phyloP scores from a whole-genome alignment of 257 asterid species.

The Thymus mandschuricus region DNA sequence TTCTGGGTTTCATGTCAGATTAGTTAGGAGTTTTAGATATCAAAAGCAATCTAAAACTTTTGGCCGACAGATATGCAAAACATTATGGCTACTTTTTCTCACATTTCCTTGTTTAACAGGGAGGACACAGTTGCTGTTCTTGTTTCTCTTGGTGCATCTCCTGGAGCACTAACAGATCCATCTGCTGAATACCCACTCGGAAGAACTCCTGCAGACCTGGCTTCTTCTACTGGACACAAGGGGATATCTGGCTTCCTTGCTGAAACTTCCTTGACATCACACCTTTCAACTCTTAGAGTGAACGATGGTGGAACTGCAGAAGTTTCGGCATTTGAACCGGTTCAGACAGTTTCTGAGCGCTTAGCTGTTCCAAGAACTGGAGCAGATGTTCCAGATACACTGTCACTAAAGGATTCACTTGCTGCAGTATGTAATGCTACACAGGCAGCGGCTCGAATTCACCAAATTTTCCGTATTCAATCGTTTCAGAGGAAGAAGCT shows the following conservation, averaged over 20 bases:
- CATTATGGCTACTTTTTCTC: slow-evolving; percentile 7
- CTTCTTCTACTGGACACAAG: slow-evolving; percentile 87
- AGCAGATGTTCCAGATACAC: slow-evolving; percentile 70
- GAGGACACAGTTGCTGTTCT: slow-evolving; percentile 90
- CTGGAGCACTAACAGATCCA: slow-evolving; percentile 87
- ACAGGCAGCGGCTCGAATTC: slow-evolving; percentile 94
- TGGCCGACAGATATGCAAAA: not conserved
- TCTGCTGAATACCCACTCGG: slow-evolving; percentile 67
- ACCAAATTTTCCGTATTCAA: slow-evolving; percentile 79
- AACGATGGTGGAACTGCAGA: slow-evolving; percentile 54
- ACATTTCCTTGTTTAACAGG: slow-evolving; percentile 49
- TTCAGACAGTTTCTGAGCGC: slow-evolving; percentile 73
- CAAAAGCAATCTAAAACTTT: not conserved
- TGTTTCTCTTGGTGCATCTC: slow-evolving; percentile 80
- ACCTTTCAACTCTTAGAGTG: slow-evolving; percentile 64
- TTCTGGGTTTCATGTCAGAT: slow-evolving; percentile 15
- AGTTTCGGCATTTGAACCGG: slow-evolving; percentile 44
- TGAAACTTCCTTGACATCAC: slow-evolving; percentile 72
- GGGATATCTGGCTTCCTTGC: slow-evolving; percentile 97
- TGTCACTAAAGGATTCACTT: slow-evolving; percentile 83
- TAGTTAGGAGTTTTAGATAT: slow-evolving; percentile 6
- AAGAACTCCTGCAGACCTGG: slow-evolving; percentile 90
- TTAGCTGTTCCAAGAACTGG: slow-evolving; percentile 69
- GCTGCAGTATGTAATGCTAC: slow-evolving; percentile 95
- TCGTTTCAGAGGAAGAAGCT: slow-evolving; percentile 87